Conservation (phyloP, 176 grass and related monocot species). For the Luzula sylvatica region DNA sequence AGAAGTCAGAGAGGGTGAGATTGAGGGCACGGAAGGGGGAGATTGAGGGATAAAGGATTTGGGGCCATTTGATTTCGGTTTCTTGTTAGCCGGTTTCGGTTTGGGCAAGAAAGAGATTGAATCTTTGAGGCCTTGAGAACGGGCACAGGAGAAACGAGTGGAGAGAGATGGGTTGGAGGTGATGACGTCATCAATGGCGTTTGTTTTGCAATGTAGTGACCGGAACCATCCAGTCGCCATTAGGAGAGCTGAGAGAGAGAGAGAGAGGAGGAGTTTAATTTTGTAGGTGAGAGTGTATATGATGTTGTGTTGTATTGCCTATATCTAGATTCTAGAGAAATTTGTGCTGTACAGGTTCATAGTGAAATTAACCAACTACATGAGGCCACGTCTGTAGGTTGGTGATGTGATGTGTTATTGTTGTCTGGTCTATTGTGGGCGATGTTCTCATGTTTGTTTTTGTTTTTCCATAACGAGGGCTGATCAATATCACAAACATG, state of each 20-base stretch:
- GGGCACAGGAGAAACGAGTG: constrained; percentile 2
- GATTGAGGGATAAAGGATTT: background rate
- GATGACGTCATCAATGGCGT: constrained; percentile 8
- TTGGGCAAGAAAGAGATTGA: constrained; percentile 5
- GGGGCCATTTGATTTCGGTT: background rate
- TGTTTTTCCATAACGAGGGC: too few relatives aligned
- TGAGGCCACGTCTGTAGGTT: too few relatives aligned
- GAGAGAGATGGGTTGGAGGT: background rate
- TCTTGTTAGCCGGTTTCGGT: background rate
- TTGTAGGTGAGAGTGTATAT: too few relatives aligned
- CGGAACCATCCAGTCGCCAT: constrained; percentile 16
- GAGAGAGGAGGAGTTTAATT: background rate
- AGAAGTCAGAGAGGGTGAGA: background rate
- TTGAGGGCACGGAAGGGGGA: background rate
- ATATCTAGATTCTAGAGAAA: too few relatives aligned
- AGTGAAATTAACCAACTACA: too few relatives aligned
- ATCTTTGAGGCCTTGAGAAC: background rate
- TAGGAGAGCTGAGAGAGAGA: background rate
- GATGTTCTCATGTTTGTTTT: too few relatives aligned
- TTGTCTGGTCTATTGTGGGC: too few relatives aligned
- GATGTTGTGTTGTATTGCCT: background rate
- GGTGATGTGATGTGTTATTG: too few relatives aligned
- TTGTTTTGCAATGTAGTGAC: constrained; percentile 11
- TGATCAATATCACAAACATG: too few relatives aligned
- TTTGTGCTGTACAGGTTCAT: too few relatives aligned